These are phyloP conservation scores for Naematelia encephala DNA, from an alignment of 768 basidiomycete species.

Conservation along the genomic window DNA sequence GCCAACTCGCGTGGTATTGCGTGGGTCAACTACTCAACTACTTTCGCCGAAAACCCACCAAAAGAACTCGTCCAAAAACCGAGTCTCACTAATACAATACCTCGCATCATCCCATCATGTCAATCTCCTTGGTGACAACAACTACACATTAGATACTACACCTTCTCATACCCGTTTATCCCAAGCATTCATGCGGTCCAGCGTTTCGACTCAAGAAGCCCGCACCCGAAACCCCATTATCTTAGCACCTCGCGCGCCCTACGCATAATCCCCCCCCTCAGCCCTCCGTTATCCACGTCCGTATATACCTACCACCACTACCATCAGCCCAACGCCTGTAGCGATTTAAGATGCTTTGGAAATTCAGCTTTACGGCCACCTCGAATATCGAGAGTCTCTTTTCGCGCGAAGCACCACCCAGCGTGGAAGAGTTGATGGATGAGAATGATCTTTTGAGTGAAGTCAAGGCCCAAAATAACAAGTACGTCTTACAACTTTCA, in stretches of 20 bases:
- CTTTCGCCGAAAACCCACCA: not conserved
- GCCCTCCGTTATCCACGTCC: not conserved
- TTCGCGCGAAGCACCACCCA: slow-evolving; percentile 69
- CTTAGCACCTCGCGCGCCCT: not conserved
- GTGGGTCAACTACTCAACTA: not conserved
- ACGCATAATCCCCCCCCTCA: not conserved
- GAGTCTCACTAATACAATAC: not conserved
- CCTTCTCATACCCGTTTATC: not conserved
- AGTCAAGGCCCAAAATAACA: slow-evolving; percentile 87
- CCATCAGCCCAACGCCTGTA: not conserved
- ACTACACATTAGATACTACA: not conserved
- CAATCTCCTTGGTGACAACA: not conserved
- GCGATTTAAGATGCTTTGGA: slow-evolving; percentile 45
- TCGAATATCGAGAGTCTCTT: slow-evolving; percentile 71
- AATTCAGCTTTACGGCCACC: slow-evolving; percentile 45
- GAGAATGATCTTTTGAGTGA: slow-evolving; percentile 92
- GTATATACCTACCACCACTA: not conserved
- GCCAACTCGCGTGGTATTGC: not conserved
- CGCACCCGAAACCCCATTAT: not conserved
- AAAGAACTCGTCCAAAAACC: no score
- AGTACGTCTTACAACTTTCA: no score
- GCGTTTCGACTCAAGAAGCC: not conserved
- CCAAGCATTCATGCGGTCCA: not conserved
- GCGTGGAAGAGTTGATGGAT: slow-evolving; percentile 80
- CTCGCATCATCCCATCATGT: not conserved